Conservation (phyloP, 140 eudicot species). For the Senecio squalidus region DNA sequence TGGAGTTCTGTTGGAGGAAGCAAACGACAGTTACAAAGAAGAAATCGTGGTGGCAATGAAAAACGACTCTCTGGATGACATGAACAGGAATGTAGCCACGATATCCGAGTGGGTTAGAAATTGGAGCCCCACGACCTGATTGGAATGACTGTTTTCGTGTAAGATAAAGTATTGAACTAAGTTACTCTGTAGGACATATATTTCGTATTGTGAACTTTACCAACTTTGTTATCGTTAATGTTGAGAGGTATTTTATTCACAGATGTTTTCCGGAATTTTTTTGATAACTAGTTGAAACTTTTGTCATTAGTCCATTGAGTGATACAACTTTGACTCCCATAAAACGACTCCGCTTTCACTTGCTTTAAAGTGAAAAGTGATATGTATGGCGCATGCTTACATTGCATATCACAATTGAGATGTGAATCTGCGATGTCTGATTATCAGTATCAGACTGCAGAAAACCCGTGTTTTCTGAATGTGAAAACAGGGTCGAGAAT, state of each 20-base stretch:
- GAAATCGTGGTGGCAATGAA: conserved; percentile 68
- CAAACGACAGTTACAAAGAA: conserved; percentile 72
- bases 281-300: background rate
- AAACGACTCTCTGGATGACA: conserved; percentile 71
- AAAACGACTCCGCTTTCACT: no score
- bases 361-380: no score
- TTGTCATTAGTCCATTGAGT: background rate
- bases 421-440: no score
- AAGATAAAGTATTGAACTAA: background rate
- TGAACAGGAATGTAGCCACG: conserved; percentile 52
- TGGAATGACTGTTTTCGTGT: background rate
- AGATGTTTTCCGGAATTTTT: background rate
- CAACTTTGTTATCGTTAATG: background rate
- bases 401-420: no score
- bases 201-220: background rate
- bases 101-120: conserved; percentile 63
- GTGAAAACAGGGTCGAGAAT: no score
- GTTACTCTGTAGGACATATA: background rate
- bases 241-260: background rate
- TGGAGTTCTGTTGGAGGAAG: conserved; percentile 84
- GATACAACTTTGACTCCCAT: no score
- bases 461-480: no score
- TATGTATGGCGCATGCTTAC: no score
- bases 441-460: no score
- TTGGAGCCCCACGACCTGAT: conserved; percentile 46